These are phyloP conservation scores for Candida cerambycidarum DNA, from an alignment of 805 yeast species.

Conservation along the genomic window DNA sequence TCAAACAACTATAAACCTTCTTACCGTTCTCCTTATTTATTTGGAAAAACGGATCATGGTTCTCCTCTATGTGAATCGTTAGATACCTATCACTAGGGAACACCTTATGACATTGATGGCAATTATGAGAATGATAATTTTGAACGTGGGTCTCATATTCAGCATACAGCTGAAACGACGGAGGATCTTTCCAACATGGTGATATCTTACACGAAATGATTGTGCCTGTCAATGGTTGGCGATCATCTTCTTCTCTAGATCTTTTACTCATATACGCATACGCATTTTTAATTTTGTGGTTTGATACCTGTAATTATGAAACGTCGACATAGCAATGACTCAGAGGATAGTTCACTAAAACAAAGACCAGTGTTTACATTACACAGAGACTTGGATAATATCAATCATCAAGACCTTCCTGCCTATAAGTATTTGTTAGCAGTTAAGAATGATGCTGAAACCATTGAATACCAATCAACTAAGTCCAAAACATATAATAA, in stretches of 20 bases:
- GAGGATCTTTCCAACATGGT: conserved; percentile 4
- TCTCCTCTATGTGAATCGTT: conserved; percentile 51
- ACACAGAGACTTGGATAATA: background rate
- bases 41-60: conserved; percentile 49
- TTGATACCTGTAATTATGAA: background rate
- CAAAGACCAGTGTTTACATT: conserved; percentile 5
- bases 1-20: conserved; percentile 43
- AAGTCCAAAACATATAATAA: background rate
- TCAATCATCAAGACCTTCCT: conserved; percentile 4
- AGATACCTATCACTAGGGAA: conserved; percentile 46
- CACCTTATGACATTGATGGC: conserved; percentile 36
- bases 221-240: background rate
- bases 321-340: background rate
- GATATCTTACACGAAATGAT: background rate
- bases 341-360: background rate
- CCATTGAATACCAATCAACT: conserved; percentile 1
- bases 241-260: background rate
- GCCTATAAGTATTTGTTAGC: conserved; percentile 6
- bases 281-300: too few relatives aligned
- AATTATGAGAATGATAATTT: conserved; percentile 30
- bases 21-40: conserved; percentile 40
- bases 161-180: conserved; percentile 11
- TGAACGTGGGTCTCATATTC: conserved; percentile 23
- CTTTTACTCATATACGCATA: background rate
- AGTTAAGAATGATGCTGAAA: conserved; percentile 5